Evolutionary conservation across 1,284 basidiomycete genomes (phyloP).

Genomic region (Naganishia albida): DNA sequence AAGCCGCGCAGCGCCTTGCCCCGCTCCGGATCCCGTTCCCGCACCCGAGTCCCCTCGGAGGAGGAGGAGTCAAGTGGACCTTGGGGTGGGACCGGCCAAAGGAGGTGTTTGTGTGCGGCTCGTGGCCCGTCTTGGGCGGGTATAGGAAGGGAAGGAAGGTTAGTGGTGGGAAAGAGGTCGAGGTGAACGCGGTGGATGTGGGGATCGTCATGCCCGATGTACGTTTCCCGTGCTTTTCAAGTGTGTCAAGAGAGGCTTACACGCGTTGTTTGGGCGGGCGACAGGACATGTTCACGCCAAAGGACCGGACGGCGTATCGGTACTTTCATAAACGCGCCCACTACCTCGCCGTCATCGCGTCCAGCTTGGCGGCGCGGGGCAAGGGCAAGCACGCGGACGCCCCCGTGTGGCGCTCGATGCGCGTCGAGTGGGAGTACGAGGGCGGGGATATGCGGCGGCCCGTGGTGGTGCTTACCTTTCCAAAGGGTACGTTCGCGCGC

Average conservation of each 20-base stretch:
- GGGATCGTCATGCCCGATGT: slow-evolving; percentile 85
- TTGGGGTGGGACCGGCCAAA: slow-evolving; percentile 65
- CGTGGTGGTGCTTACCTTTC: slow-evolving; percentile 36
- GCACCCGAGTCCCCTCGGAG: slow-evolving; percentile 72
- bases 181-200: slow-evolving; percentile 73
- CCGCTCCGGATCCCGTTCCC: slow-evolving; percentile 60
- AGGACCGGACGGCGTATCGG: slow-evolving; percentile 86
- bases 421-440: slow-evolving; percentile 65
- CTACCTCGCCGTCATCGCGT: slow-evolving; percentile 80
- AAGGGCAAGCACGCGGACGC: slow-evolving; percentile 47
- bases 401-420: slow-evolving; percentile 63
- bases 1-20: slow-evolving; percentile 67
- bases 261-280: neutral
- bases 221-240: slow-evolving; percentile 50
- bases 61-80: slow-evolving; percentile 65
- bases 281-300: slow-evolving; percentile 77
- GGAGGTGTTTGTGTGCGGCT: slow-evolving; percentile 56
- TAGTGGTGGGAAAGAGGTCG: slow-evolving; percentile 49
- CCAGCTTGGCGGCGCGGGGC: slow-evolving; percentile 58
- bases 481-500: no score
- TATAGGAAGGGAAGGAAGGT: slow-evolving; percentile 52
- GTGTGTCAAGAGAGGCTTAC: neutral
- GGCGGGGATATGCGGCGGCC: slow-evolving; percentile 58
- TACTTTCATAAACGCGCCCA: slow-evolving; percentile 92
- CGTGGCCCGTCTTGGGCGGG: slow-evolving; percentile 63